Conservation (phyloP, 1,139 yeast species). For the Kodamaea sp. region DNA sequence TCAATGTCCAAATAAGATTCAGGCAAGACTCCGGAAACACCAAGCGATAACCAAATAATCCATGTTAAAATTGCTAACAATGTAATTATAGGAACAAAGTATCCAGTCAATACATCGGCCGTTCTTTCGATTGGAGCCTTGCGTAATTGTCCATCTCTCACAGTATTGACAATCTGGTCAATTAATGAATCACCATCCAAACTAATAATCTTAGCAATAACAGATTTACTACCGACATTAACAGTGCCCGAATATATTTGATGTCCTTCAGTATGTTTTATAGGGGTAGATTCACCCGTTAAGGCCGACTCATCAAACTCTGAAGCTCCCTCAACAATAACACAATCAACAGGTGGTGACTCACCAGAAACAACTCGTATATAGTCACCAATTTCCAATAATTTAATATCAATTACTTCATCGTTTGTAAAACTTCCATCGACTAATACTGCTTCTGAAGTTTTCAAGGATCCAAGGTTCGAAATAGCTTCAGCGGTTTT, state of each 20-base stretch:
- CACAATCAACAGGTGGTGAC: constrained; percentile 70
- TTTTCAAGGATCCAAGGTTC: constrained; percentile 49
- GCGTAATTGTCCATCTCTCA: constrained; percentile 68
- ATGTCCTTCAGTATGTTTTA: constrained; percentile 49
- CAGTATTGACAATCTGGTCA: constrained; percentile 67
- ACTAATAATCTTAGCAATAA: constrained; percentile 56
- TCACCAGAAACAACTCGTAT: constrained; percentile 62
- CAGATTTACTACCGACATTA: constrained; percentile 53
- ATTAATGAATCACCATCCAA: constrained; percentile 63
- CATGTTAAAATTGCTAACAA: constrained; percentile 60
- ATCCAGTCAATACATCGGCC: constrained; percentile 68
- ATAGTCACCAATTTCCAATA: constrained; percentile 60
- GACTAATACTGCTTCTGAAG: constrained; percentile 48
- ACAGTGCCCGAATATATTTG: constrained; percentile 72
- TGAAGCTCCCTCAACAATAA: constrained; percentile 52
- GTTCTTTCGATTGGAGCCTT: constrained; percentile 73
- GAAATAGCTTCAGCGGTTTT: constrained; percentile 67
- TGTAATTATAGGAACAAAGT: constrained; percentile 69
- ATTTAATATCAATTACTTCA: constrained; percentile 42
- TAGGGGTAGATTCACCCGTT: constrained; percentile 66
- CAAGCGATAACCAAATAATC: constrained; percentile 64
- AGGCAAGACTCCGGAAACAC: constrained; percentile 55
- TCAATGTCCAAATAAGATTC: constrained; percentile 54
- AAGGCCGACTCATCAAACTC: constrained; percentile 74
- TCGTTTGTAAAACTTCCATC: constrained; percentile 32